These are phyloP conservation scores for Solanum etuberosum DNA, from an alignment of 257 asterid species.

Conservation along the genomic window DNA sequence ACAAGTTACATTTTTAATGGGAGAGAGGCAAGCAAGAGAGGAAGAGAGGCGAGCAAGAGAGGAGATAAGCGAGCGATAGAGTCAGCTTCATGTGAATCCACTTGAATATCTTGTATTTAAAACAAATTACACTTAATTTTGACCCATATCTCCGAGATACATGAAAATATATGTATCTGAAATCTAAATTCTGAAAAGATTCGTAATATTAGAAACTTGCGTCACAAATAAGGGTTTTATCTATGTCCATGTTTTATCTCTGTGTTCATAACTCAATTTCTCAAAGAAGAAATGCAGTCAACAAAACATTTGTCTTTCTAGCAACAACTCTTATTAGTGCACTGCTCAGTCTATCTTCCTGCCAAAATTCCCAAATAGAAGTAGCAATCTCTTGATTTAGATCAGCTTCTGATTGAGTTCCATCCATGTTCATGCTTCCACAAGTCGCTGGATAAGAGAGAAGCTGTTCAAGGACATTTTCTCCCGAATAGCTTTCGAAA, in stretches of 20 bases:
- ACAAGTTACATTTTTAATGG: background rate
- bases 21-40: background rate
- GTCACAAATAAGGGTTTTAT: background rate
- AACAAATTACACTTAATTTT: background rate
- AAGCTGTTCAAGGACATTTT: slow-evolving; percentile 6
- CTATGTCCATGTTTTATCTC: background rate
- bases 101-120: background rate
- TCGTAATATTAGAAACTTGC: background rate
- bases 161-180: background rate
- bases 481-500: slow-evolving; percentile 17
- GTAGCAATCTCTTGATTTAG: slow-evolving; percentile 9
- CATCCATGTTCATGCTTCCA: slow-evolving; percentile 7
- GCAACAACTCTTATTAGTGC: background rate
- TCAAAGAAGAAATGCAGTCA: background rate
- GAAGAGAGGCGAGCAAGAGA: background rate
- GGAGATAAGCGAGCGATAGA: background rate
- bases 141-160: background rate
- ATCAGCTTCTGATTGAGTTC: background rate
- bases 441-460: background rate
- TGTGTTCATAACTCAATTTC: background rate
- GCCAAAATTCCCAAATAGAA: slow-evolving; percentile 35
- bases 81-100: background rate
- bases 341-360: background rate
- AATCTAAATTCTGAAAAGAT: background rate
- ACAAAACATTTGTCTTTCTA: background rate